Base-by-base conservation (phyloP, 2,329 filamentous ascomycete genomes). In the Diplocarpon mali region DNA sequence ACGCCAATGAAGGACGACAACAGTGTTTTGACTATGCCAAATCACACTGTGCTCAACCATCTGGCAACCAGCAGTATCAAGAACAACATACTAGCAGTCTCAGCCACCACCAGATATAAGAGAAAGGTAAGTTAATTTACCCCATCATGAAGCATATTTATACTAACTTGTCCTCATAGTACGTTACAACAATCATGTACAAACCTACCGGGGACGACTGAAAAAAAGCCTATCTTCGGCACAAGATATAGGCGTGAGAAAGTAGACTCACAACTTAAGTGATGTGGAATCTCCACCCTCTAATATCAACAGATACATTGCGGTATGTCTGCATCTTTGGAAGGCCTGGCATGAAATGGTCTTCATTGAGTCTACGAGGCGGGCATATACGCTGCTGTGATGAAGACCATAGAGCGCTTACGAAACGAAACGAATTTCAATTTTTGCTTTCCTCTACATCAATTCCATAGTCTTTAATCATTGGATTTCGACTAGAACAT, bases 51-150 rank as follows among this genome's bases (percentile, higher is more conserved):
- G 28, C 69, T 98, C 51, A 98, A 98, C 56, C 92, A 98, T 64
- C 70, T 98, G 55, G 90, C 90, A 39, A 98, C 92, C 2, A 96
- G 90, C 65, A 95, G 89, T 64, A 98, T 98, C 65, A 95, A 95
- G 69, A 88, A 95, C 55, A 89, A 90, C 51, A 85, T 96, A 20
- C 72, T 98, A 53, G 92, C 92, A 29, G 93, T 94, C 5, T 95
- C 89, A 59, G 90, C 87, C 12, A 98, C 92, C 5, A 98, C 92
- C n/a, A 76, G 92, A 64, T 98, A 96, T 65, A 93, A 88, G 69
- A 83, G 85, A 66, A 98, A 98, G 78, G 86, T 86, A 60, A 45
- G 70, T 58, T 7, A 4, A 3, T 24, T 7, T 4, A 24, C 20
- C 20, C 20, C 20, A 24, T 24, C 20, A 24, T 24, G 7, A 24